Percentiles rank a stretch among this genome's conserved stretches.
Conservation (phyloP, 148 eudicot species). For the Fagopyrum tataricum region DNA sequence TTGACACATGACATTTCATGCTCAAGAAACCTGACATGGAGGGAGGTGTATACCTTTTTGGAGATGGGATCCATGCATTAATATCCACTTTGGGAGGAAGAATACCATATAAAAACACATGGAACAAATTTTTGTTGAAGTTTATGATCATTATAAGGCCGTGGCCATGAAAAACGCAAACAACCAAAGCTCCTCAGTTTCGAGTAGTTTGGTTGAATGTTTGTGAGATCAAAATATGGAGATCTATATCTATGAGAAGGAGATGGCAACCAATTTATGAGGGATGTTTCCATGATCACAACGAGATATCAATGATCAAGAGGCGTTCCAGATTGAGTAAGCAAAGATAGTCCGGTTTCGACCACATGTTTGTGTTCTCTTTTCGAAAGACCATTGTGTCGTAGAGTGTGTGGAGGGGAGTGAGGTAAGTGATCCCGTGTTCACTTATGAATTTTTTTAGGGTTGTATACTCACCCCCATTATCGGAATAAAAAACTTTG, state of each 20-base stretch:
- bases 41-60: background rate
- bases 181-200: background rate
- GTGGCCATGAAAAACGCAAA: background rate
- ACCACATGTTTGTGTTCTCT: background rate
- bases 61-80: background rate
- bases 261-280: background rate
- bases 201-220: background rate
- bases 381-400: background rate
- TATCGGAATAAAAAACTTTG: too few species aligned
- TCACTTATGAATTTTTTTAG: too few species aligned
- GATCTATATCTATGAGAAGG: background rate
- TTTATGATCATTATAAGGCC: background rate
- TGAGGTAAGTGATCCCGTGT: too few species aligned
- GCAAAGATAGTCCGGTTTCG: too few species aligned
- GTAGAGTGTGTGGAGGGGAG: background rate
- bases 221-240: background rate
- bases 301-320: background rate
- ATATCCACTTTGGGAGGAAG: background rate
- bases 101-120: background rate
- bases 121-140: background rate
- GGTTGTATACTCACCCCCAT: too few species aligned
- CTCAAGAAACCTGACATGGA: background rate
- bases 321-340: too few species aligned
- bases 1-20: background rate
- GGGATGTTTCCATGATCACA: background rate